Conservation (phyloP, 2,329 filamentous ascomycete genomes). For the Clathrospora elynae region DNA sequence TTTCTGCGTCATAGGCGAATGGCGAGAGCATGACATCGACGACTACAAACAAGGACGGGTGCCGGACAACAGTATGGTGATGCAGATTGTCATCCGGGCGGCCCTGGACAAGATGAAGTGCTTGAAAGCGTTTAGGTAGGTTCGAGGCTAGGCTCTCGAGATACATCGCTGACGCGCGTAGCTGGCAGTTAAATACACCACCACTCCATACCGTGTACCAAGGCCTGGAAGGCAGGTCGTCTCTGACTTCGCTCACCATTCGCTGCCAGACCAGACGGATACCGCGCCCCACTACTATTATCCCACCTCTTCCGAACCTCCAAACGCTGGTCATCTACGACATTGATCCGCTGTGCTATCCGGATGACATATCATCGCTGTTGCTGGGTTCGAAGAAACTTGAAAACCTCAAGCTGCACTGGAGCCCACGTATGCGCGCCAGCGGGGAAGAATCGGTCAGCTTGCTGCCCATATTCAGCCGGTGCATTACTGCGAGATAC, state of each 20-base stretch:
- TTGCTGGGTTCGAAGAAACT: conserved; percentile 60
- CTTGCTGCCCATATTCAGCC: conserved; percentile 62
- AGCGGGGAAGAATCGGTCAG: conserved; percentile 62
- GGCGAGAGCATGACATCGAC: conserved; percentile 62
- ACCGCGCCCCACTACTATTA: conserved; percentile 61
- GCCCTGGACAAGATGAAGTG: conserved; percentile 64
- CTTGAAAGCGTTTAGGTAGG: conserved; percentile 59
- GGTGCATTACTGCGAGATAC: conserved; percentile 55
- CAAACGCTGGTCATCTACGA: conserved; percentile 60
- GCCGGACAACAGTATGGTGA: conserved; percentile 67
- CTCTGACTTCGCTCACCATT: conserved; percentile 60
- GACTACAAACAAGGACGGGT: conserved; percentile 64
- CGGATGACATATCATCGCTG: conserved; percentile 65
- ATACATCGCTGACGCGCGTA: conserved; percentile 33
- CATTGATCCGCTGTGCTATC: conserved; percentile 68
- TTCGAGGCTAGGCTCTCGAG: not conserved
- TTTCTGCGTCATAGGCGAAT: conserved; percentile 61
- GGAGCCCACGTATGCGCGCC: conserved; percentile 65
- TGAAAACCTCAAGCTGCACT: conserved; percentile 62
- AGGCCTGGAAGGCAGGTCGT: conserved; percentile 55
- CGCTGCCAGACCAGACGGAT: conserved; percentile 61
- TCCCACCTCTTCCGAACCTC: conserved; percentile 63
- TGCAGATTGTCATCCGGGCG: conserved; percentile 64
- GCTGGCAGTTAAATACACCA: conserved; percentile 67
- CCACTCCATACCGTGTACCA: conserved; percentile 64